These are phyloP conservation scores for Daedaleopsis nitida DNA, from an alignment of 768 basidiomycete species.

Conservation along the genomic window DNA sequence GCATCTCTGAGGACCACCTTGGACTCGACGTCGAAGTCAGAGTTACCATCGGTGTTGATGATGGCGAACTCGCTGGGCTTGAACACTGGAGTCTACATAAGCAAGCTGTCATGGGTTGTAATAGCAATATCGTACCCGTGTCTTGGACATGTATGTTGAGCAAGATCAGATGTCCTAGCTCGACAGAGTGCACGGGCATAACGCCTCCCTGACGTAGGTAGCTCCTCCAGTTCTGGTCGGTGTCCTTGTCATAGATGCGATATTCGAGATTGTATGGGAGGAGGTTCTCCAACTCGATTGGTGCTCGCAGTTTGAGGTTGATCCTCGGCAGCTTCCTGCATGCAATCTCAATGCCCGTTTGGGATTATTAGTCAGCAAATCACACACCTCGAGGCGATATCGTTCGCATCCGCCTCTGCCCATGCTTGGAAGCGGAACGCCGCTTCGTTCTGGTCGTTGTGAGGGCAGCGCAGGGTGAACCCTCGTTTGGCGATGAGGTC, in stretches of 20 bases:
- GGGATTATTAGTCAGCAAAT: neutral
- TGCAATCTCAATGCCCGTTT: neutral
- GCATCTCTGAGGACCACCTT: slow-evolving; percentile 73
- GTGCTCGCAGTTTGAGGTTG: slow-evolving; percentile 84
- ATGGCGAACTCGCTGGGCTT: slow-evolving; percentile 96
- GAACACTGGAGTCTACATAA: slow-evolving; percentile 57
- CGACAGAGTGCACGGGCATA: slow-evolving; percentile 96
- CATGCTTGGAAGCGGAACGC: slow-evolving; percentile 95
- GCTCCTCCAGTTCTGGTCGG: slow-evolving; percentile 91
- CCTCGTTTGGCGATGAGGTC: slow-evolving; percentile 71
- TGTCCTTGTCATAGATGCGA: slow-evolving; percentile 95
- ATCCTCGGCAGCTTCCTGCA: slow-evolving; percentile 83
- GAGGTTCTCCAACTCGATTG: slow-evolving; percentile 93
- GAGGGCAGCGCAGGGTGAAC: slow-evolving; percentile 84
- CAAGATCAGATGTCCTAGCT: slow-evolving; percentile 85
- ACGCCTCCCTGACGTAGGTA: slow-evolving; percentile 91
- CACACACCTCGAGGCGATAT: slow-evolving; percentile 58
- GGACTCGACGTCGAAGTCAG: slow-evolving; percentile 84
- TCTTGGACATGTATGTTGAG: slow-evolving; percentile 92
- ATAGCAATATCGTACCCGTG: slow-evolving; percentile 56
- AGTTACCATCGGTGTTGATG: slow-evolving; percentile 90
- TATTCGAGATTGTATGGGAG: slow-evolving; percentile 94
- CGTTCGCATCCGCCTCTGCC: slow-evolving; percentile 71
- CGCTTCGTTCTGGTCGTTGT: slow-evolving; percentile 77
- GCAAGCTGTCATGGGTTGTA: neutral